These are phyloP conservation scores for Desmodesmus armatus DNA, from an alignment of 139 green algal species.

Conservation along the genomic window DNA sequence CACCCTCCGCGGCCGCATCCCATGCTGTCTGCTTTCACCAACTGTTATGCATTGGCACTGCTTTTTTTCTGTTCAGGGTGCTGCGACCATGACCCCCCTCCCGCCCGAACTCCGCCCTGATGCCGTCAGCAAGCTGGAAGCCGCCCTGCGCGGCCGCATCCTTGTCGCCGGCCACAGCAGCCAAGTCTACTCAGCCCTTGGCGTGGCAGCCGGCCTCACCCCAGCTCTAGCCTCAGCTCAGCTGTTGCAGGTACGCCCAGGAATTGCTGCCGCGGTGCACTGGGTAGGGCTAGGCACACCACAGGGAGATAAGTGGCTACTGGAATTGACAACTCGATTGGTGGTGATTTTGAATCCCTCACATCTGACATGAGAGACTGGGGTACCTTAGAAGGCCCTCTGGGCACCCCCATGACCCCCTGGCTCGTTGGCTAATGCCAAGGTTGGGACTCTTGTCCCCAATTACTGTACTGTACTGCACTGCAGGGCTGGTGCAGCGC, in stretches of 20 bases:
- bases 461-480: too few species aligned
- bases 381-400: too few species aligned
- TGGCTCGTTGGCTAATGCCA: too few species aligned
- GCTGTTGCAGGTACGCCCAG: background rate
- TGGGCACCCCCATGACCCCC: too few species aligned
- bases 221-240: background rate
- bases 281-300: too few species aligned
- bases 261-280: too few species aligned
- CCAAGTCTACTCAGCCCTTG: conserved; percentile 8
- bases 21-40: background rate
- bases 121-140: conserved; percentile 1
- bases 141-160: background rate
- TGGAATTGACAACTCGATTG: too few species aligned
- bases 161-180: conserved; percentile 26
- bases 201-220: background rate
- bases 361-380: too few species aligned
- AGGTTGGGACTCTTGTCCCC: too few species aligned
- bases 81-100: background rate
- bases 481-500: too few species aligned
- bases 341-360: too few species aligned
- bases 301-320: too few species aligned
- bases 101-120: background rate
- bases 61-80: background rate
- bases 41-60: background rate
- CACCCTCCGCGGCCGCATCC: background rate